Evolutionary conservation across 768 basidiomycete genomes (phyloP).

Genomic region (Naganishia kalamii): DNA sequence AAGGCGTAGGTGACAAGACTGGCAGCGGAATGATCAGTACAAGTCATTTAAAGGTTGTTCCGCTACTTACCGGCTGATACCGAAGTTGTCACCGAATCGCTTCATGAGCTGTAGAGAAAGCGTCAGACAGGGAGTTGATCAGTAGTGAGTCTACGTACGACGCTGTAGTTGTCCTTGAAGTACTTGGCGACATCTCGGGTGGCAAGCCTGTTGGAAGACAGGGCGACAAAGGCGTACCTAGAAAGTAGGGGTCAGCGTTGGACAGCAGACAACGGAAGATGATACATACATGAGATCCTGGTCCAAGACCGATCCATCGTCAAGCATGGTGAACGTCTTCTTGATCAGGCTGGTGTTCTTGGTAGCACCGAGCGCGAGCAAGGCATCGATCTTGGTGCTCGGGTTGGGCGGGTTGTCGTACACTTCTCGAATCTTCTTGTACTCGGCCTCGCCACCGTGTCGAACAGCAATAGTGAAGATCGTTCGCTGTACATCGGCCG

Average conservation of each 20-base stretch:
- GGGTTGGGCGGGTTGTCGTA: conserved; percentile 70
- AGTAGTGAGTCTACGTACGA: conserved; percentile 49
- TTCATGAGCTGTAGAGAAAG: conserved; percentile 49
- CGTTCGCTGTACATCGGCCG: conserved; percentile 63
- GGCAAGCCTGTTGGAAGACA: conserved; percentile 59
- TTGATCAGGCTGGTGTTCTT: conserved; percentile 56
- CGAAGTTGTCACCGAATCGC: conserved; percentile 61
- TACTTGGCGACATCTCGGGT: conserved; percentile 57
- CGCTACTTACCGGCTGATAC: conserved; percentile 30
- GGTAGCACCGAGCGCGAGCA: conserved; percentile 61
- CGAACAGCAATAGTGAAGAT: conserved; percentile 55
- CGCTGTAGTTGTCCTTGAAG: conserved; percentile 65
- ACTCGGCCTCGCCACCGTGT: conserved; percentile 68
- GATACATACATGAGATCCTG: conserved; percentile 43
- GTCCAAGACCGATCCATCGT: conserved; percentile 48
- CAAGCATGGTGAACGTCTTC: conserved; percentile 61
- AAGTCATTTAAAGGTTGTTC: background rate
- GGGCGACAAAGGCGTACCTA: conserved; percentile 48
- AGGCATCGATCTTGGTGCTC: conserved; percentile 57
- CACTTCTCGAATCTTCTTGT: conserved; percentile 61
- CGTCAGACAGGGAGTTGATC: background rate
- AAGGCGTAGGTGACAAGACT: conserved; percentile 47
- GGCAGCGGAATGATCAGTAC: conserved; percentile 3
- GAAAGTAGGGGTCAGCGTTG: conserved; percentile 28
- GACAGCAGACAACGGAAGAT: conserved; percentile 24